Conservation (phyloP, 2,329 filamentous ascomycete genomes). For the Immersiporthe knoxdaviesiana region DNA sequence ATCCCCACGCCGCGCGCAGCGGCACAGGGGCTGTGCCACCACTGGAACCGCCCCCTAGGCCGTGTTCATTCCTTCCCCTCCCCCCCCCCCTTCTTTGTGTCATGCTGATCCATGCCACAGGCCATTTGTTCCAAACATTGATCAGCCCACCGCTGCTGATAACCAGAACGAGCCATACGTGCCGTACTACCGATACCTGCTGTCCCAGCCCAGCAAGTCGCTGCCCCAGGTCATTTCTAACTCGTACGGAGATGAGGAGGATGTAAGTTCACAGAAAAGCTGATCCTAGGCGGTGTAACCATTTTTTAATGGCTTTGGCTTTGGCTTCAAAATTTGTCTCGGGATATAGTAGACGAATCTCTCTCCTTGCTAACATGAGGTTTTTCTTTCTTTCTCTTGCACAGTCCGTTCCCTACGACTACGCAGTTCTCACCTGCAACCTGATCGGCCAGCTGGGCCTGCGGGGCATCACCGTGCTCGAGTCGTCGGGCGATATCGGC, state of each 20-base stretch:
- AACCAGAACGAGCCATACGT: slow-evolving; percentile 70
- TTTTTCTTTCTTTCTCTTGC: too few species aligned
- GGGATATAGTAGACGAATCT: too few species aligned
- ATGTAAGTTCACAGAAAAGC: slow-evolving; percentile 1
- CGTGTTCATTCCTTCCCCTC: too few species aligned
- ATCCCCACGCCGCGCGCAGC: background rate
- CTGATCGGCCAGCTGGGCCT: slow-evolving; percentile 68
- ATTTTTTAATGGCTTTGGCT: too few species aligned
- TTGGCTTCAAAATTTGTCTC: background rate
- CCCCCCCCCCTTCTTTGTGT: background rate
- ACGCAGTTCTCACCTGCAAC: slow-evolving; percentile 55
- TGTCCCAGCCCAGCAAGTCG: slow-evolving; percentile 54
- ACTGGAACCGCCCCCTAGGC: background rate
- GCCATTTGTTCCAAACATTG: slow-evolving; percentile 38
- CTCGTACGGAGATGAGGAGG: slow-evolving; percentile 71
- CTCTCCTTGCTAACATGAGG: background rate
- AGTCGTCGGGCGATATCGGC: slow-evolving; percentile 62
- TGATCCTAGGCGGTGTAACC: background rate
- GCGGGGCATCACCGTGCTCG: slow-evolving; percentile 67
- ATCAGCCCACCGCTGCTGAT: slow-evolving; percentile 36
- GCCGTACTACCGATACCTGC: slow-evolving; percentile 57
- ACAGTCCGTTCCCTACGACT: slow-evolving; percentile 59
- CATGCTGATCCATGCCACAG: slow-evolving; percentile 26
- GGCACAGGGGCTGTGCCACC: too few species aligned
- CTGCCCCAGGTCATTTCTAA: slow-evolving; percentile 68